These are phyloP conservation scores for Tolypocladium guangdongense DNA, from an alignment of 2,329 filamentous ascomycete genomes.

Conservation along the genomic window DNA sequence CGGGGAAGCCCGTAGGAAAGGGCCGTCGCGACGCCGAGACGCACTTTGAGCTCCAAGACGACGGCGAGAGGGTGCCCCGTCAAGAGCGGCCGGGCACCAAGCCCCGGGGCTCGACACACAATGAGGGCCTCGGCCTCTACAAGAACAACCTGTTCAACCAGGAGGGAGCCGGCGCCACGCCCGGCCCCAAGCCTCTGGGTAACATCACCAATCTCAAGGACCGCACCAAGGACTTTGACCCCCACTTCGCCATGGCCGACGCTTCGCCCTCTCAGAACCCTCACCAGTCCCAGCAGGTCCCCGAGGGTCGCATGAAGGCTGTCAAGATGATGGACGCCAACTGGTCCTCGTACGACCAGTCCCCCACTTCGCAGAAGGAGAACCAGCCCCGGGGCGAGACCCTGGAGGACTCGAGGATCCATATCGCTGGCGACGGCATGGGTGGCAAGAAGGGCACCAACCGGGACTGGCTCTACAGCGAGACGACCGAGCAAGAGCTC, in stretches of 20 bases:
- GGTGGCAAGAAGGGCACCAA: conserved; percentile 45
- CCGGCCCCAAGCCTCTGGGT: conserved; percentile 38
- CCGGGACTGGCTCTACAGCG: conserved; percentile 49
- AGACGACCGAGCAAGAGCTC: conserved; percentile 23
- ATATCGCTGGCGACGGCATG: conserved; percentile 55
- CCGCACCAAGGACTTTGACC: conserved; percentile 64
- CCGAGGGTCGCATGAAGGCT: conserved; percentile 54
- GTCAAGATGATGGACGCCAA: conserved; percentile 63
- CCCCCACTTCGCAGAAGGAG: conserved; percentile 41
- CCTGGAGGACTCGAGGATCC: conserved; percentile 26
- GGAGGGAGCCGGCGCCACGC: conserved; percentile 28
- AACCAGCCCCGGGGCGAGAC: conserved; percentile 36
- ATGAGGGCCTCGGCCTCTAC: conserved; percentile 60
- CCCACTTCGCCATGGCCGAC: conserved; percentile 70
- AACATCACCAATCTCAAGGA: conserved; percentile 64
- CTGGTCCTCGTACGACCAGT: conserved; percentile 46
- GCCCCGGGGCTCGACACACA: conserved; percentile 46
- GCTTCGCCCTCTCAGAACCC: conserved; percentile 40
- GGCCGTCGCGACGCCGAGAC: conserved; percentile 68
- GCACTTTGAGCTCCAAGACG: conserved; percentile 78
- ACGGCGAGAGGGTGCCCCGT: conserved; percentile 47
- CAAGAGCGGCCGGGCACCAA: conserved; percentile 30
- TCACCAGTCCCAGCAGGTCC: conserved; percentile 31
- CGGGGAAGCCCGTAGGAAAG: conserved; percentile 48
- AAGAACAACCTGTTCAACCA: conserved; percentile 63